These are phyloP conservation scores for Agaricus subrufescens DNA, from an alignment of 768 basidiomycete genomes.

Conservation along the genomic window DNA sequence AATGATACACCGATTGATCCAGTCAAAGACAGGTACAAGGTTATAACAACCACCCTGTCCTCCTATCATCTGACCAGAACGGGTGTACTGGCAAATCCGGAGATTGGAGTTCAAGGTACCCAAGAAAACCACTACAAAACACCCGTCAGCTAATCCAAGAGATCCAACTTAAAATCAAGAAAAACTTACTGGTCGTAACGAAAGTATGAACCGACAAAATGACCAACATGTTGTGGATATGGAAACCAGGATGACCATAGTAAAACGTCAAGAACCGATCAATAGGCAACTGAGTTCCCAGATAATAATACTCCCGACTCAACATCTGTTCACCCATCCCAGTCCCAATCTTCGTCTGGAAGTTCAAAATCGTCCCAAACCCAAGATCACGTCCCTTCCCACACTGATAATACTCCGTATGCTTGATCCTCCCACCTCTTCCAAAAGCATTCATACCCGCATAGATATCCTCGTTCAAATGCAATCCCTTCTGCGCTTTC, in stretches of 20 bases:
- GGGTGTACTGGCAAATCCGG: conserved; percentile 73
- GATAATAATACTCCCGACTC: conserved; percentile 97
- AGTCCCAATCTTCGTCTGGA: conserved; percentile 99
- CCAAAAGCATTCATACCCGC: conserved; percentile 99
- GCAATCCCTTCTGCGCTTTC: conserved; percentile 99
- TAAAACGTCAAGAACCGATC: conserved; percentile 99
- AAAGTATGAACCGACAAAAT: conserved; percentile 96
- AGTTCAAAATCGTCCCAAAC: conserved; percentile 98
- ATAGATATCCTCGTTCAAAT: conserved; percentile 99
- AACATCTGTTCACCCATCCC: conserved; percentile 99
- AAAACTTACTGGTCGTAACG: conserved; percentile 74
- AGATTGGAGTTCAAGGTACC: conserved; percentile 87
- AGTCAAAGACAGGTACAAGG: conserved; percentile 86
- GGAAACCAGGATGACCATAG: conserved; percentile 99
- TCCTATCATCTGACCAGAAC: conserved; percentile 65
- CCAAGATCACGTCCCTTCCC: conserved; percentile 98
- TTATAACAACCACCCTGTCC: conserved; percentile 92
- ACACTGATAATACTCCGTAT: conserved; percentile 99
- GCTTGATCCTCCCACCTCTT: conserved; percentile 96
- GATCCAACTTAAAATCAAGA: background rate
- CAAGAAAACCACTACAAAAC: conserved; percentile 77
- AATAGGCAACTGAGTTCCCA: conserved; percentile 96
- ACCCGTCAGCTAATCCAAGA: background rate
- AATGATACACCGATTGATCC: conserved; percentile 96
- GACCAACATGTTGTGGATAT: conserved; percentile 99